Percentiles rank a stretch among this genome's conserved stretches.
Evolutionary conservation across 1,139 yeast genomes (phyloP).

Genomic region (Yamadazyma dendronema): DNA sequence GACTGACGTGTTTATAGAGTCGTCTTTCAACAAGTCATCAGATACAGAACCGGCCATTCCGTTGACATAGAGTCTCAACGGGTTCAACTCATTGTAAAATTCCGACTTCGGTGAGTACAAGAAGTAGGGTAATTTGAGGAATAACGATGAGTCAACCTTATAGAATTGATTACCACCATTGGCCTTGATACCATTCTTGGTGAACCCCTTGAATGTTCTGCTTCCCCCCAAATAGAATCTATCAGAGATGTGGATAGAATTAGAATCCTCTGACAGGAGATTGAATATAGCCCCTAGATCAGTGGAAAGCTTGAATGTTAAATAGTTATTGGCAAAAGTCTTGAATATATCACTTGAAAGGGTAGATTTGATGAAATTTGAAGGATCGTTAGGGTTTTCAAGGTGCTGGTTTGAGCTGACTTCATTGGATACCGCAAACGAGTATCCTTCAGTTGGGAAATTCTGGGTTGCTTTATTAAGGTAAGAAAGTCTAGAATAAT

Average conservation of each 20-base stretch:
- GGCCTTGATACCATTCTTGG: constrained; percentile 34
- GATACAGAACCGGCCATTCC: constrained; percentile 34
- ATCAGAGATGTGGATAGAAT: constrained; percentile 43
- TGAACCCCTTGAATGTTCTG: constrained; percentile 38
- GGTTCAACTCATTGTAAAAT: constrained; percentile 26
- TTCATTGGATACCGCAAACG: constrained; percentile 24
- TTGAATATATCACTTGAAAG: constrained; percentile 31
- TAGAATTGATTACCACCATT: constrained; percentile 44
- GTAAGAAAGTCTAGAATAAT: constrained; percentile 22
- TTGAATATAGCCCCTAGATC: constrained; percentile 37
- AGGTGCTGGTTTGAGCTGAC: constrained; percentile 32
- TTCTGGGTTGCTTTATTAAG: constrained; percentile 27
- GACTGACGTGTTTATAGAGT: constrained; percentile 29
- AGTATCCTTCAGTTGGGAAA: constrained; percentile 32
- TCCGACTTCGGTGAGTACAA: constrained; percentile 20
- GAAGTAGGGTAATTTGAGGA: constrained; percentile 36
- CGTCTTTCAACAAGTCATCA: constrained; percentile 25
- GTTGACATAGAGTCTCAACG: constrained; percentile 44
- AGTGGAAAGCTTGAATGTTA: constrained; percentile 22
- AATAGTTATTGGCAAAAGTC: constrained; percentile 33
- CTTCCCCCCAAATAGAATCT: constrained; percentile 50
- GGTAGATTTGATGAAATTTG: constrained; percentile 28
- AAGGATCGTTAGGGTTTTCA: constrained; percentile 18
- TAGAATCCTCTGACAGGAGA: constrained; percentile 13
- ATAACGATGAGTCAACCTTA: constrained; percentile 33